Evolutionary conservation across 2,329 filamentous ascomycete species (phyloP), one percentile per base, ranked within the genome.

Genomic region (Beauveria medogensis): DNA sequence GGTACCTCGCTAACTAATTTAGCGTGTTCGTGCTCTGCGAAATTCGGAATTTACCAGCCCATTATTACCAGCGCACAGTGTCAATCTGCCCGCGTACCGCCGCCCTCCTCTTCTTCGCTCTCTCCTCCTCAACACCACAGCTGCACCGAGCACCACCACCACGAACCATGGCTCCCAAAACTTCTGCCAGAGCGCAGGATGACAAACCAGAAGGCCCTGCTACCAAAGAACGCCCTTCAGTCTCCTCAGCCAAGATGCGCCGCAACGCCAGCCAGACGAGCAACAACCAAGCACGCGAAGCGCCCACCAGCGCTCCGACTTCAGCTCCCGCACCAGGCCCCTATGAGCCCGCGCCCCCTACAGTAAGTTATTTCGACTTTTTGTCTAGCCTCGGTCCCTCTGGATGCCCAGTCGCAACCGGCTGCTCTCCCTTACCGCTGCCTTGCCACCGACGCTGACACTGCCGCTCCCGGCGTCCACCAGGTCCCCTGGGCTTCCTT

Each of bases 401-500:
- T 62, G 46, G 47, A 40, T 28, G 8, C 43, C 20, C 12, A 30
- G n/a, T 50, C 28, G 18, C 46, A 41, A 28, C 63, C 63, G 48
- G 63, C 54, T 51, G 6, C 47, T 20, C 30, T 54, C 37, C 22
- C 22, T 26, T 22, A n/a, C 22, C 30, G 5, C 43, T 37, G 28
- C 28, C 43, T 6, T 16, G 34, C 22, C 14, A 30, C n/a, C 34
- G 22, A 20, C 9, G 51, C 59, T 55, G 28, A 57, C 41, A 53
- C 55, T 64, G 68, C 57, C 7, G 28, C 24, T 56, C 18, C 60
- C 24, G 34, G 48, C 40, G 46, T 47, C 22, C 37, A 6, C 22
- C 64, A 85, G 83, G 73, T 85, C 34, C 78, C 87, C 70, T 92
- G 89, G 89, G 75, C 82, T 20, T 81, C 82, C 2, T 87, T 90